Evolutionary conservation across 768 basidiomycete genomes (phyloP), one percentile per base, ranked within the genome.

Genomic region (Boletus coccyginus): DNA sequence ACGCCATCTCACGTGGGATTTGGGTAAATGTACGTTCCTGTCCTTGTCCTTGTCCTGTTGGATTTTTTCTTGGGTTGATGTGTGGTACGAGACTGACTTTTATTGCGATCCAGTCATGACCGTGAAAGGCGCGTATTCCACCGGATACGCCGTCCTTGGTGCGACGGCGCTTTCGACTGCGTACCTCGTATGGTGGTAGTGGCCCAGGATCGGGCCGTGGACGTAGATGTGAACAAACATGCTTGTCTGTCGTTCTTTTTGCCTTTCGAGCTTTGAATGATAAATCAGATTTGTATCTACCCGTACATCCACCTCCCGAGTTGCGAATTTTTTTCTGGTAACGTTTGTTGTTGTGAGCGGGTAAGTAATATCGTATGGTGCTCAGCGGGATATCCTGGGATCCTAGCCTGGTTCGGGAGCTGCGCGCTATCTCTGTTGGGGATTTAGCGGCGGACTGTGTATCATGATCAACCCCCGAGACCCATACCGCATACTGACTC

Each of bases 1-100:
- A 57, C 83, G 96, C 41, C 96, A 98, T 78, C 75, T 98, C 65
- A 71, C 74, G 35, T 98, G 96, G 96, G 96, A 98, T 74, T 73
- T 82, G 69, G 86, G 87, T 56, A 89, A 87, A 78, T 87, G 96
- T 98, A 65, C 62, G 94, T 84, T 55, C 40, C 17, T 8, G 12
- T 43, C 32, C 52, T 27, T 33, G 19, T 19, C 45, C 16, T 5
- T 8, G 31, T 32, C 5, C 7, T 27, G 17, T 32, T 52, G 17
- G 17, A 13, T 38, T 27, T 16, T 16, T n/a, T 31, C 13, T 46
- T 32, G 19, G 7, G 7, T 32, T 21, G 13, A 7, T 40, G 33
- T 48, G 41, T 44, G 27, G 14, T 11, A 1, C 42, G 46, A 51
- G 16, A 8, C 40, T 53, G 19, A 31, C 10, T 21, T 17, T 5